Conservation (phyloP, 2,329 filamentous ascomycete genomes). For the Dryadomyces quercus-mongolicae region DNA sequence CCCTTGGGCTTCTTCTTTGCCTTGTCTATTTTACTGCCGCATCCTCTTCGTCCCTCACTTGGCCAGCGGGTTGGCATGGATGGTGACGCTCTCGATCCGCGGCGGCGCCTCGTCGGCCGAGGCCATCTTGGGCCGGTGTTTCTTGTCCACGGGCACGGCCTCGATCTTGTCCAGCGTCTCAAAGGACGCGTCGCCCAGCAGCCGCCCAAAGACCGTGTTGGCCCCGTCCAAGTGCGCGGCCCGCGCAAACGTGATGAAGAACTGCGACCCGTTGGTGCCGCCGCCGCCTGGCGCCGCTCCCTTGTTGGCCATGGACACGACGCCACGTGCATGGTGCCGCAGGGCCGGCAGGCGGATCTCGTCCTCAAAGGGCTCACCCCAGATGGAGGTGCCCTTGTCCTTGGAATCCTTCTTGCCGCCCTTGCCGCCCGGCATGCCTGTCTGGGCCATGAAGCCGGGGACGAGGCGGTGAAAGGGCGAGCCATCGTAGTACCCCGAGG, state of each 20-base stretch:
- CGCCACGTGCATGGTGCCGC: slow-evolving; percentile 54
- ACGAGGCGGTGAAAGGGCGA: slow-evolving; percentile 74
- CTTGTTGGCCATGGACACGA: slow-evolving; percentile 71
- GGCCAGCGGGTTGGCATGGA: slow-evolving; percentile 72
- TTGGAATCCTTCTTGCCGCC: slow-evolving; percentile 33
- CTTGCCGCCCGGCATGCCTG: slow-evolving; percentile 41
- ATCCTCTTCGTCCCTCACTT: slow-evolving; percentile 14
- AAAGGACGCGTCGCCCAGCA: slow-evolving; percentile 52
- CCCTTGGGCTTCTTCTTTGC: too few species aligned
- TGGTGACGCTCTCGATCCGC: slow-evolving; percentile 54
- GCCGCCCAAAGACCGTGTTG: slow-evolving; percentile 73
- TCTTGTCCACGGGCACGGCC: slow-evolving; percentile 61
- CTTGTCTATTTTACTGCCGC: background rate
- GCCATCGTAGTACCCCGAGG: slow-evolving; percentile 61
- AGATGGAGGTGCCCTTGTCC: slow-evolving; percentile 53
- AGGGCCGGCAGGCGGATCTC: slow-evolving; percentile 59
- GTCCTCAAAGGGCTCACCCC: slow-evolving; percentile 63
- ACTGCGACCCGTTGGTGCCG: slow-evolving; percentile 63
- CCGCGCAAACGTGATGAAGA: slow-evolving; percentile 68
- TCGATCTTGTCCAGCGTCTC: slow-evolving; percentile 61
- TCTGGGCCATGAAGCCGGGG: slow-evolving; percentile 69
- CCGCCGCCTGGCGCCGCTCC: slow-evolving; percentile 24
- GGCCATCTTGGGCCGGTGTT: slow-evolving; percentile 52
- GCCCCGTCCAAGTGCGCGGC: slow-evolving; percentile 72
- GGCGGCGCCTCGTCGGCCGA: background rate